phyloP scores from a whole-genome alignment of 352 stramenopile genomes.

The Globisporangium iwayamae region DNA sequence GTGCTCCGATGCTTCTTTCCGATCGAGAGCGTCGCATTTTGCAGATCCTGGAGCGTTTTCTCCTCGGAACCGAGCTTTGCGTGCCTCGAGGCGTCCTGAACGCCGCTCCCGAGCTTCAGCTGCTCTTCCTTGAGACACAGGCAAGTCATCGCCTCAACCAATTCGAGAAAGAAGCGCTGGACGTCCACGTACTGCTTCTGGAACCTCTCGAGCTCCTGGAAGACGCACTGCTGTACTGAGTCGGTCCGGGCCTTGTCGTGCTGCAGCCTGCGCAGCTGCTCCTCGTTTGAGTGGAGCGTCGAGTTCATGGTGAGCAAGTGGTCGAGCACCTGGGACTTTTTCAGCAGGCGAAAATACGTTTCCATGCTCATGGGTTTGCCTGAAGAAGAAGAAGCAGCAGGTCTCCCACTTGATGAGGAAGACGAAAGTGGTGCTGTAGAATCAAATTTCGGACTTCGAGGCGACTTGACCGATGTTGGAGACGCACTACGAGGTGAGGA shows the following conservation, averaged over 20 bases:
- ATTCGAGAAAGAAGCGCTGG: constrained; percentile 46
- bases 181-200: constrained; percentile 47
- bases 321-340: constrained; percentile 63
- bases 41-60: constrained; percentile 44
- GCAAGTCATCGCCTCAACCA: constrained; percentile 43
- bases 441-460: neutral
- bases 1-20: neutral
- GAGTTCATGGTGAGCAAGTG: constrained; percentile 44
- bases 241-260: constrained; percentile 42
- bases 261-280: constrained; percentile 40
- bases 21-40: constrained; percentile 22
- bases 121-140: constrained; percentile 41
- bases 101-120: constrained; percentile 19
- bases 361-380: constrained; percentile 37
- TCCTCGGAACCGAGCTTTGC: constrained; percentile 34
- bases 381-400: too few relatives aligned
- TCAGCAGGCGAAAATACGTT: constrained; percentile 64
- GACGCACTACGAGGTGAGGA: neutral
- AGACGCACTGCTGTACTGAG: constrained; percentile 47
- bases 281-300: constrained; percentile 34
- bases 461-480: neutral
- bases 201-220: constrained; percentile 48
- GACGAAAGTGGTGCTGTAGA: neutral
- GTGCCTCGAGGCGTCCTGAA: constrained; percentile 11
- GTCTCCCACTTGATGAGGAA: neutral